phyloP scores from a whole-genome alignment of 2,329 filamentous ascomycete species.

The Xylaria sp. region DNA sequence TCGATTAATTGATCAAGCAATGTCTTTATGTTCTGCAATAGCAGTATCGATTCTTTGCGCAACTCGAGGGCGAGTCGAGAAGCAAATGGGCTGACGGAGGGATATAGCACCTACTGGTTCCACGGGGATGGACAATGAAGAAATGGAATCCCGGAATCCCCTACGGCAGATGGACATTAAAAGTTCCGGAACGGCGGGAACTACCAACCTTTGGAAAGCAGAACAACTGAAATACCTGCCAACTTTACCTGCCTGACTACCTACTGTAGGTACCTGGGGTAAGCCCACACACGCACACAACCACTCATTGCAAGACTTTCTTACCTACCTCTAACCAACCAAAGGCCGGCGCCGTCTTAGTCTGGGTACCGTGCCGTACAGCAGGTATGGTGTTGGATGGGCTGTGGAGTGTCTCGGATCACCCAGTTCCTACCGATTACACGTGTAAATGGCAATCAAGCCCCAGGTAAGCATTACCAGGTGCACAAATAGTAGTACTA shows the following conservation, averaged over 20 bases:
- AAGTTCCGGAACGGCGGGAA: constrained; percentile 19
- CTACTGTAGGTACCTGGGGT: neutral
- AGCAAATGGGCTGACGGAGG: neutral
- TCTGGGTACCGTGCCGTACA: neutral
- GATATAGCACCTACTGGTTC: neutral
- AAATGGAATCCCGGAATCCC: neutral
- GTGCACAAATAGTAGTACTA: neutral
- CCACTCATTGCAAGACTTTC: no score
- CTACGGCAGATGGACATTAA: neutral
- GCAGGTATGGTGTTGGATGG: neutral
- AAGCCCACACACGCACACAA: neutral
- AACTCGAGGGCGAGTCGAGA: neutral
- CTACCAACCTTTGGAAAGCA: constrained; percentile 8
- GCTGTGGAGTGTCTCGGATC: constrained; percentile 9
- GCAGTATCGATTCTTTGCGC: constrained; percentile 14
- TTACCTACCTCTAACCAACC: no score
- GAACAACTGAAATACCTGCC: constrained; percentile 5
- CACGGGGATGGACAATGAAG: constrained; percentile 5
- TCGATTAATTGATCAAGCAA: constrained; percentile 9
- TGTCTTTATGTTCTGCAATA: constrained; percentile 13
- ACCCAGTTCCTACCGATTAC: constrained; percentile 1
- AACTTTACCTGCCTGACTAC: neutral
- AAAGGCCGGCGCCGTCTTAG: neutral
- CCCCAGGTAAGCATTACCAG: no score
- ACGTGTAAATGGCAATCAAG: no score